phyloP scores from a whole-genome alignment of 1,284 basidiomycete genomes.

The Ganoderma meredithae region DNA sequence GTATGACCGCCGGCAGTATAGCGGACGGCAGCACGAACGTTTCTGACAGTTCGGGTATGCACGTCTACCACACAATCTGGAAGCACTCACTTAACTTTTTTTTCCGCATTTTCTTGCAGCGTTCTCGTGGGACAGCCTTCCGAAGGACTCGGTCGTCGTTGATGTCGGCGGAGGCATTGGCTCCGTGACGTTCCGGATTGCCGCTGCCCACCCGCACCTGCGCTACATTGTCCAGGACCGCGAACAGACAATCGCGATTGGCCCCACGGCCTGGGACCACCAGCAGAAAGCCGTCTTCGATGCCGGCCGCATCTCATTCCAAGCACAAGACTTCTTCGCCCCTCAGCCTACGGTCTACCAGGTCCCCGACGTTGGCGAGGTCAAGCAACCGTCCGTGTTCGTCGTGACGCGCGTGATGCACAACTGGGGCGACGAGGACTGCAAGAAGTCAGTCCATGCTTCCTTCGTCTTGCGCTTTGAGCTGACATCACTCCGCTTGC shows the following conservation, averaged over 20 bases:
- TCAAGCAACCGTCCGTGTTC: slow-evolving; percentile 52
- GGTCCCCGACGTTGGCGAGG: background rate
- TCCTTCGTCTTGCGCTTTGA: background rate
- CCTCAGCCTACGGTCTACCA: slow-evolving; percentile 35
- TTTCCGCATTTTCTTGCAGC: slow-evolving; percentile 43
- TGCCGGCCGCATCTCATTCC: slow-evolving; percentile 34
- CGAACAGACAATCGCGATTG: slow-evolving; percentile 65
- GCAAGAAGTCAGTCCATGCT: slow-evolving; percentile 16
- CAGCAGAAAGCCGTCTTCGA: slow-evolving; percentile 25
- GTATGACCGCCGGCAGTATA: slow-evolving; percentile 36
- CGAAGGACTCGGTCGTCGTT: slow-evolving; percentile 57
- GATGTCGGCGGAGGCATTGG: slow-evolving; percentile 83
- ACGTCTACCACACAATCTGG: background rate
- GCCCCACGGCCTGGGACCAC: slow-evolving; percentile 31
- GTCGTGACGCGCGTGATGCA: slow-evolving; percentile 74
- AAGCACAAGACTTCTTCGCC: slow-evolving; percentile 72
- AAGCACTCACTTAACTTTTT: background rate
- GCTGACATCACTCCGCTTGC: background rate
- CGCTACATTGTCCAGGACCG: slow-evolving; percentile 75
- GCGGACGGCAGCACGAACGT: slow-evolving; percentile 32
- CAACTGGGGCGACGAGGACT: slow-evolving; percentile 68
- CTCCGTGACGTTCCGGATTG: slow-evolving; percentile 69
- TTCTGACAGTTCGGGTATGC: background rate
- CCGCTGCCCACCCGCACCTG: slow-evolving; percentile 58
- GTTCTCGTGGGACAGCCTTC: slow-evolving; percentile 70